Evolutionary conservation across 306 rosid species (phyloP), one percentile per base, ranked within the genome.

Genomic region (Prinsepia uniflora): DNA sequence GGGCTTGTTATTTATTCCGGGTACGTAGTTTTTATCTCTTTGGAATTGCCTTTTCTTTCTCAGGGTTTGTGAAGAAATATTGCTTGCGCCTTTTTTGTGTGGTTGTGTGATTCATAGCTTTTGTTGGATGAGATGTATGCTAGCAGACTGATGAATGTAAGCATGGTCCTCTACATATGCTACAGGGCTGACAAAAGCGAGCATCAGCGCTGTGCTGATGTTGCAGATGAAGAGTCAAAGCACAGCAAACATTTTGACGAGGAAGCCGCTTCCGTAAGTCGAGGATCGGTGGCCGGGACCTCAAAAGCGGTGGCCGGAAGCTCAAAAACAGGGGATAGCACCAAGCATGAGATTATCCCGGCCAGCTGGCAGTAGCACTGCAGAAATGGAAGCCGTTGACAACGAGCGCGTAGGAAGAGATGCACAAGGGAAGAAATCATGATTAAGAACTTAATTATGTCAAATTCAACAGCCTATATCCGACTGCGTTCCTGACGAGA

Each of bases 1-100:
- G 98, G 98, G 54, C 86, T 94, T 67, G 47, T 94, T 60, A 79
- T 91, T 83, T 94, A 94, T 79, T 94, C 98, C 14, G 84, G 88
- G 97, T 91, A 90, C 4, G 92, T 80, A 55, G 17, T 54, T 64
- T 30, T 36, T 30, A 72, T 19, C 58, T 72, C 68, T 47, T 57
- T 54, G 20, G 46, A 61, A 6, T 6, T 72, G 41, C 30, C 58
- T 40, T 45, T 14, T 57, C 62, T 63, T 57, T 14, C 8, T 0
- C 19, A 11, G 34, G 63, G 54, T 22, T 72, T n/a, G 47, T 14
- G 7, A 45, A 18, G 45, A 13, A 24, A 8, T 67, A 22, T 18
- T 65, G 70, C 55, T 14, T 22, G 61, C 4, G 20, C 20, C 61
- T 53, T 10, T 36, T n/a, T 56, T 56, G 61, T 22, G 34, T 24